Evolutionary conservation across 1,139 yeast genomes (phyloP), one percentile per base, ranked within the genome.

Genomic region (Candida sp.): DNA sequence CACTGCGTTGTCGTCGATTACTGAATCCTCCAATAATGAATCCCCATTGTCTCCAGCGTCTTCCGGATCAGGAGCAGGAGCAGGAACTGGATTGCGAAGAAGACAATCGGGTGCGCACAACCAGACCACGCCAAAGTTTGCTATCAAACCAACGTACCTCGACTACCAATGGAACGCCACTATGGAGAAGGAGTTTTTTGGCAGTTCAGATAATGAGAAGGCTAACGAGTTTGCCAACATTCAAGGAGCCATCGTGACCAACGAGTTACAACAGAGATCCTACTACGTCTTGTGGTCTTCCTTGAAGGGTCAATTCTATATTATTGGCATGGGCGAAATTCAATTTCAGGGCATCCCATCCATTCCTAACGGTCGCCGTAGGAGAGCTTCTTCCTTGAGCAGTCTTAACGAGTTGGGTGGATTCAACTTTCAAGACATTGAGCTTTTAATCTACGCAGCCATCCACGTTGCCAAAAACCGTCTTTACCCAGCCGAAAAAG

Each of bases 401-500:
- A 74, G 76, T 3, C 54, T 75, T 40, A 73, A 73, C 56, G 80
- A 75, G 8, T 62, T 74, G 53, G 79, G 78, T 23, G 79, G 78
- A 2, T 65, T 63, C 56, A 75, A 75, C 51, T 75, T 75, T 63
- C 77, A 74, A 51, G 80, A 75, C 55, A 66, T 74, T 53, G 78
- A 73, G 54, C 58, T 75, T 32, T 63, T 76, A 53, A 57, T 76
- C 43, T 58, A 62, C n/a, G 56, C 67, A 2, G 79, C 79, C 3
- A 60, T 69, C 37, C 56, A 63, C 46, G 67, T 68, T 22, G 73
- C 71, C 11, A 59, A 62, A 35, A 62, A 63, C 32, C 58, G 72
- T 44, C 52, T 57, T n/a, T 33, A 50, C 1, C 60, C 55, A 22
- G 54, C 57, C 25, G 50, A 54, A 5, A 51, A 61, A 8, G 55